phyloP scores from a whole-genome alignment of 2,329 filamentous ascomycete species.

The Sporothrix variecibatus region DNA sequence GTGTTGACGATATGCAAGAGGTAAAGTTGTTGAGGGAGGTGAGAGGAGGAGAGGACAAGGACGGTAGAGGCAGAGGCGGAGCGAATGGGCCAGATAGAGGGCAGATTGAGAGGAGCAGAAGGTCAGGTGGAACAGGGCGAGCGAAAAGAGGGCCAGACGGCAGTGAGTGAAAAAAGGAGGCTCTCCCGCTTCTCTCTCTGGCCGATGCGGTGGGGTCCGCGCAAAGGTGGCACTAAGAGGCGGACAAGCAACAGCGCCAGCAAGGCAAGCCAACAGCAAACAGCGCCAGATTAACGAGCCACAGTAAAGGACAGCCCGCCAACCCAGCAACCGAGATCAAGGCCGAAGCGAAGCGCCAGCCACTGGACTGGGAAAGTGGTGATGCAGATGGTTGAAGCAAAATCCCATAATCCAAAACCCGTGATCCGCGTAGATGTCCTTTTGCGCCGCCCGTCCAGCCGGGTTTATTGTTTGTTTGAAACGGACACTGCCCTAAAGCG shows the following conservation, averaged over 20 bases:
- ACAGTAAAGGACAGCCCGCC: background rate
- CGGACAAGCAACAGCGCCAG: slow-evolving; percentile 18
- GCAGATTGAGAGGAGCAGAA: background rate
- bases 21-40: slow-evolving; percentile 19
- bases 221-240: slow-evolving; percentile 29
- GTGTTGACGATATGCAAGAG: slow-evolving; percentile 24
- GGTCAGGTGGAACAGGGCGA: slow-evolving; percentile 18
- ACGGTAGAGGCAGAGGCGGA: slow-evolving; percentile 2
- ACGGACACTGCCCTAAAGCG: background rate
- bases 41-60: slow-evolving; percentile 4
- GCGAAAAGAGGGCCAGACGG: slow-evolving; percentile 20
- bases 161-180: slow-evolving; percentile 33
- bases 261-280: background rate
- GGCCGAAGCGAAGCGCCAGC: background rate
- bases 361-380: background rate
- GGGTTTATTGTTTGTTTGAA: background rate
- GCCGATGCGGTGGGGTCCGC: slow-evolving; percentile 31
- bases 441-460: background rate
- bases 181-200: slow-evolving; percentile 31
- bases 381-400: background rate
- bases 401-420: no score
- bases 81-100: slow-evolving; percentile 1
- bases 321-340: slow-evolving; percentile 4
- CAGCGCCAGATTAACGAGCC: background rate
- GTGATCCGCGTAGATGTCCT: background rate